These are phyloP conservation scores for Lentinus polychrous DNA, from an alignment of 1,284 basidiomycete genomes.

Conservation along the genomic window DNA sequence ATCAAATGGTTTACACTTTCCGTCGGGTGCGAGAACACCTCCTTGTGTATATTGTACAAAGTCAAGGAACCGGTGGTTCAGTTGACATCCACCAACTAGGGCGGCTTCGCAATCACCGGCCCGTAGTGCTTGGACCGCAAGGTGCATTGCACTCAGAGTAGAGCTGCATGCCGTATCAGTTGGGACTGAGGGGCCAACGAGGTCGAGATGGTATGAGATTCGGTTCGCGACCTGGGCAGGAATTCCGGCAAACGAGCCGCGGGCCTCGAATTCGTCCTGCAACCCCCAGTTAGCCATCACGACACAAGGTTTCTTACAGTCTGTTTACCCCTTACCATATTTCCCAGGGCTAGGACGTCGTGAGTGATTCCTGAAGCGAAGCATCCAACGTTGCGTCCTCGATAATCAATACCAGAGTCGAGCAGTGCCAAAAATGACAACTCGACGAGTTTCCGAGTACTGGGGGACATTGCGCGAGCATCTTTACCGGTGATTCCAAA, in stretches of 20 bases:
- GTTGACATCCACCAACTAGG: constrained; percentile 37
- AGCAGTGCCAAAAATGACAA: constrained; percentile 30
- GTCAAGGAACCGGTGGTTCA: constrained; percentile 29
- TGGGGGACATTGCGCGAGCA: constrained; percentile 28
- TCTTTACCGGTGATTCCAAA: constrained; percentile 34
- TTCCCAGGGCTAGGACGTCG: constrained; percentile 11
- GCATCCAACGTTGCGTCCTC: constrained; percentile 31
- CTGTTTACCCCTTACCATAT: neutral
- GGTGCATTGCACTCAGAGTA: constrained; percentile 36
- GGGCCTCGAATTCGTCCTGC: constrained; percentile 31
- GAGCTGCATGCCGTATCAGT: constrained; percentile 47
- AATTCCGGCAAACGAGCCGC: constrained; percentile 29
- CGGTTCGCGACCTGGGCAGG: constrained; percentile 35
- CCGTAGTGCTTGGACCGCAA: constrained; percentile 38
- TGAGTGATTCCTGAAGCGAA: constrained; percentile 20
- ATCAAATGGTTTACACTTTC: constrained; percentile 45
- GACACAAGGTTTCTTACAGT: neutral
- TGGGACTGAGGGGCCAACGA: constrained; percentile 39
- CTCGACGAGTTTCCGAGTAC: constrained; percentile 32
- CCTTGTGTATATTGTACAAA: constrained; percentile 27
- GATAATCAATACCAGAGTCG: constrained; percentile 36
- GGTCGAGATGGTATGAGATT: constrained; percentile 42
- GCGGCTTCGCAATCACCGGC: constrained; percentile 43
- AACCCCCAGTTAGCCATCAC: neutral
- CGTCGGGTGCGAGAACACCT: constrained; percentile 33